Conservation (phyloP, 371 early-diverging fungal species). For the Mucor plumbeus region DNA sequence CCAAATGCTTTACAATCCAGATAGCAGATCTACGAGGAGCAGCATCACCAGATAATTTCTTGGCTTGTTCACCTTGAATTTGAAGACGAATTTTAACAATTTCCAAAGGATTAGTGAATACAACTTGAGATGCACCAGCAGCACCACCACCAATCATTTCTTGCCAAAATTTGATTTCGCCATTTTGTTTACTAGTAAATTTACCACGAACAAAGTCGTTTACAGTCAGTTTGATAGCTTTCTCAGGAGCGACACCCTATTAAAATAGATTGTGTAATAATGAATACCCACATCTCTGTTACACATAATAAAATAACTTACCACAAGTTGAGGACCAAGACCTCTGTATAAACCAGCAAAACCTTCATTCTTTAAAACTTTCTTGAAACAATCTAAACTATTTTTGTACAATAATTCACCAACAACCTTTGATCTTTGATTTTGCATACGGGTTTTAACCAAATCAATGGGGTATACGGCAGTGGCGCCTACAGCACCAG, state of each 20-base stretch:
- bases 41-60: conserved; percentile 43
- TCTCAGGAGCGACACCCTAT: conserved; percentile 95
- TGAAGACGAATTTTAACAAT: conserved; percentile 98
- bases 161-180: conserved; percentile 75
- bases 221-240: conserved; percentile 97
- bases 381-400: conserved; percentile 92
- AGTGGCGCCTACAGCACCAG: conserved; percentile 96
- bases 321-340: conserved; percentile 95
- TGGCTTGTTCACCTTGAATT: conserved; percentile 81
- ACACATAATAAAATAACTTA: conserved; percentile 44
- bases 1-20: conserved; percentile 90
- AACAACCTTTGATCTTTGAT: conserved; percentile 91
- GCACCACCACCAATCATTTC: conserved; percentile 90
- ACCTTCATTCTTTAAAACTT: conserved; percentile 94
- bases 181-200: conserved; percentile 69
- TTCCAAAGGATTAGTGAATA: conserved; percentile 95
- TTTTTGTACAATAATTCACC: conserved; percentile 94
- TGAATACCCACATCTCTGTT: conserved; percentile 4
- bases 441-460: conserved; percentile 98
- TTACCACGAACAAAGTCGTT: conserved; percentile 91
- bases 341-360: conserved; percentile 91
- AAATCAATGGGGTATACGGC: conserved; percentile 97
- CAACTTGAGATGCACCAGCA: conserved; percentile 94
- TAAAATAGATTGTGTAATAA: conserved; percentile 26
- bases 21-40: conserved; percentile 79